phyloP scores from a whole-genome alignment of 306 rosid species.

The Inga laurina region DNA sequence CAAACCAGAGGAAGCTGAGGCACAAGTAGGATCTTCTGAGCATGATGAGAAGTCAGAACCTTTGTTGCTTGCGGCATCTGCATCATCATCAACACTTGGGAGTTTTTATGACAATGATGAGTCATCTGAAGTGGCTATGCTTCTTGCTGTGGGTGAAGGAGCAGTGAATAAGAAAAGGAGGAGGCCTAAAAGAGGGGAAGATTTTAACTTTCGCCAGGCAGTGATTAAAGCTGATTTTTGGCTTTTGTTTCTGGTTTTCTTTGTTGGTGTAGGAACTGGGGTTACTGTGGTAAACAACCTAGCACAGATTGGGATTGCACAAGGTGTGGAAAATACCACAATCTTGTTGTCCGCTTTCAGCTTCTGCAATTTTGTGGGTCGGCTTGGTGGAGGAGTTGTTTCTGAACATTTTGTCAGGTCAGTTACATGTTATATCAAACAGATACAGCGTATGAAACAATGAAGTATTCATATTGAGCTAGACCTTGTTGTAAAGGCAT shows the following conservation, averaged over 20 bases:
- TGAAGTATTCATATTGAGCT: not conserved
- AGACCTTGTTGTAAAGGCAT: not conserved
- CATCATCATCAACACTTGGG: slow-evolving; percentile 47
- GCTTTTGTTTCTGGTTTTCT: slow-evolving; percentile 71
- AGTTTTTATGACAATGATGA: slow-evolving; percentile 53
- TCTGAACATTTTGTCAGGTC: slow-evolving; percentile 82
- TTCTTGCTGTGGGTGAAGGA: slow-evolving; percentile 89
- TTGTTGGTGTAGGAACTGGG: slow-evolving; percentile 87
- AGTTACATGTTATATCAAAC: slow-evolving; percentile 19
- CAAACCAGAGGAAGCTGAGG: slow-evolving; percentile 26
- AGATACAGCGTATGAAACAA: not conserved
- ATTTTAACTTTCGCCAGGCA: slow-evolving; percentile 69
- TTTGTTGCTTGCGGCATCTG: slow-evolving; percentile 36
- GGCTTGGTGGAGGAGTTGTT: slow-evolving; percentile 86
- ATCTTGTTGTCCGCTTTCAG: slow-evolving; percentile 70
- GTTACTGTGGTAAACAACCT: slow-evolving; percentile 77
- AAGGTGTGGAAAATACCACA: slow-evolving; percentile 70
- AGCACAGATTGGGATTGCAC: slow-evolving; percentile 81
- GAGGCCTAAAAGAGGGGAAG: slow-evolving; percentile 85
- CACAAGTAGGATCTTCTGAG: not conserved
- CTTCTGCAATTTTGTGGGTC: slow-evolving; percentile 77
- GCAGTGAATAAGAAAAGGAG: slow-evolving; percentile 70
- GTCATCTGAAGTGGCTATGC: slow-evolving; percentile 66
- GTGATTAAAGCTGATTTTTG: slow-evolving; percentile 83
- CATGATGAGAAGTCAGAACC: slow-evolving; percentile 44